phyloP scores from a whole-genome alignment of 495 filamentous ascomycete species.

The Cetradonia linearis region DNA sequence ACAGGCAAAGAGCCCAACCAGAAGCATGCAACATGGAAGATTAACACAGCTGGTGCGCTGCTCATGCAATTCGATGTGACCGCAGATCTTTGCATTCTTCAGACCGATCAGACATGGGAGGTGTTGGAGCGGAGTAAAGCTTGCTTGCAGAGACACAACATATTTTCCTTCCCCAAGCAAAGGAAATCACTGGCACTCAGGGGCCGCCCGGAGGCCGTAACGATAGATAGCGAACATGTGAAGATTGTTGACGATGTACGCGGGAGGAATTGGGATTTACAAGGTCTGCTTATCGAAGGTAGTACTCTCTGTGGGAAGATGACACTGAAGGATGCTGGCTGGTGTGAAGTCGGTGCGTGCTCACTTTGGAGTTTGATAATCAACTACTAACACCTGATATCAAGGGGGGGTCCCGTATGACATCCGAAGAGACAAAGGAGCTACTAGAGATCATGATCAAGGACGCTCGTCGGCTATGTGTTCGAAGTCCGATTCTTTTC shows the following conservation, averaged over 20 bases:
- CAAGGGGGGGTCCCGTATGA: slow-evolving; percentile 26
- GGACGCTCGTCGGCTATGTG: slow-evolving; percentile 30
- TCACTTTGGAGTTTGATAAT: slow-evolving; percentile 27
- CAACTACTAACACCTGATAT: slow-evolving; percentile 25
- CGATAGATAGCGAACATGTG: slow-evolving; percentile 27
- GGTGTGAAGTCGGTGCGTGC: slow-evolving; percentile 22
- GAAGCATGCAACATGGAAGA: slow-evolving; percentile 27
- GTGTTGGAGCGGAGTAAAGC: slow-evolving; percentile 16
- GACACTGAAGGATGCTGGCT: not conserved
- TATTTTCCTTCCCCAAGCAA: not conserved
- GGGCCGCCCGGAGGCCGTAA: slow-evolving; percentile 21
- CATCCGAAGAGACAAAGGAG: slow-evolving; percentile 26
- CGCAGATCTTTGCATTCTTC: slow-evolving; percentile 24
- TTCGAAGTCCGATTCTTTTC: slow-evolving; percentile 30
- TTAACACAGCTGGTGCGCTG: slow-evolving; percentile 29
- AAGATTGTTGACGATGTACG: slow-evolving; percentile 28
- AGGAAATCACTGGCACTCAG: not conserved
- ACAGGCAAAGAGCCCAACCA: slow-evolving; percentile 28
- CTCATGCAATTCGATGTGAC: slow-evolving; percentile 27
- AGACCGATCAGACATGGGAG: slow-evolving; percentile 24
- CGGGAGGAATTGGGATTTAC: slow-evolving; percentile 24
- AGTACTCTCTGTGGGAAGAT: not conserved
- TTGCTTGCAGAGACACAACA: slow-evolving; percentile 1
- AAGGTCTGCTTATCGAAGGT: slow-evolving; percentile 27
- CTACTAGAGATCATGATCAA: slow-evolving; percentile 33